Percentiles rank a stretch among this genome's conserved stretches.
Conservation (phyloP, 345 rosid species). For the Salix koriyanagi region DNA sequence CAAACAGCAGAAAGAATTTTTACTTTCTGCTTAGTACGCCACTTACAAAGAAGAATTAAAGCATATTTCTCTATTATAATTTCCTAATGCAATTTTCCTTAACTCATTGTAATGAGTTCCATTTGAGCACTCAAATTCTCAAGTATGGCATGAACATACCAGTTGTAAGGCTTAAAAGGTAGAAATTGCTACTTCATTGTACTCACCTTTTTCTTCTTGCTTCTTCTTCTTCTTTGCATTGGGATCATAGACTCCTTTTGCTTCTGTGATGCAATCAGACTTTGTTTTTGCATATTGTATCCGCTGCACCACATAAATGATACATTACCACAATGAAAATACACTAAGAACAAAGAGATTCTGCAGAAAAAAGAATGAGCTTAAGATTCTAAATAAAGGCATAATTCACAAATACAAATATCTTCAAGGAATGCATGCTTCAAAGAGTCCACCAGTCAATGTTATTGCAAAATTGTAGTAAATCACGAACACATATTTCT, state of each 20-base stretch:
- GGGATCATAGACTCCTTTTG: constrained; percentile 69
- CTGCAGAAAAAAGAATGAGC: not conserved
- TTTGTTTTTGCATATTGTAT: constrained; percentile 86
- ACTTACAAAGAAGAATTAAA: not conserved
- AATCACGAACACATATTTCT: too few species aligned
- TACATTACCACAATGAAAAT: not conserved
- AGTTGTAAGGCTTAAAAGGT: not conserved
- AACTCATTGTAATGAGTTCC: not conserved
- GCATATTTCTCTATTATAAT: not conserved
- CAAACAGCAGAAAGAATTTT: not conserved
- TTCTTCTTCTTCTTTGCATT: constrained; percentile 84
- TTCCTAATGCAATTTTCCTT: not conserved
- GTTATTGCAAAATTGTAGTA: too few species aligned
- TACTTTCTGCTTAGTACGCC: not conserved
- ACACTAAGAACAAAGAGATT: not conserved
- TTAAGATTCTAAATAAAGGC: not conserved
- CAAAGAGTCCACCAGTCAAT: too few species aligned
- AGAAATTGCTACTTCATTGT: not conserved
- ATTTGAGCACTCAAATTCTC: not conserved
- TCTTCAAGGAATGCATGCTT: too few species aligned
- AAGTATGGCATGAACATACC: not conserved
- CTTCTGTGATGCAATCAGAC: constrained; percentile 84
- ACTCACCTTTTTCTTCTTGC: constrained; percentile 82
- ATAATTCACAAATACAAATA: too few species aligned
- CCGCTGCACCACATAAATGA: constrained; percentile 40